Percentiles rank a stretch among this genome's conserved stretches.
Evolutionary conservation across 2,329 filamentous ascomycete genomes (phyloP).

Genomic region (Neonectria faginata): DNA sequence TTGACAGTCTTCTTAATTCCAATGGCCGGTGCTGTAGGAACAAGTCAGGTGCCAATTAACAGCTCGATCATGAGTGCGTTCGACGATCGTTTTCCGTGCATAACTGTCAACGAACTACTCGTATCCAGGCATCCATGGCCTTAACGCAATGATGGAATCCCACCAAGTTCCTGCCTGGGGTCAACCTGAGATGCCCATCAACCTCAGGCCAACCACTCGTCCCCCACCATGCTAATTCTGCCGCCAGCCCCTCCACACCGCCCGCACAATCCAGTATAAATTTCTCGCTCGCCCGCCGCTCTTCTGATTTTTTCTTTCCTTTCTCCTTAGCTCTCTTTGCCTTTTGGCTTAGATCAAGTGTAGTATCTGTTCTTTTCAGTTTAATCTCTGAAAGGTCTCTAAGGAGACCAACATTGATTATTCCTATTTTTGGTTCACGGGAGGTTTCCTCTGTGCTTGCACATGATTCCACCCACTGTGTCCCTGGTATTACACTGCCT

Average conservation of each 20-base stretch:
- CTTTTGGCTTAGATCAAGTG: slow-evolving; percentile 89
- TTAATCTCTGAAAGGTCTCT: slow-evolving; percentile 91
- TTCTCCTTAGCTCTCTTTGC: slow-evolving; percentile 59
- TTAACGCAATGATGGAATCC: not conserved
- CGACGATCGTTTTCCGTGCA: slow-evolving; percentile 1
- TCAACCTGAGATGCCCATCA: slow-evolving; percentile 1
- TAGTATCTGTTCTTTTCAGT: slow-evolving; percentile 98
- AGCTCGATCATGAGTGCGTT: not conserved
- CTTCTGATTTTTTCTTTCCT: slow-evolving; percentile 42
- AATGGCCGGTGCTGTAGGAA: not conserved
- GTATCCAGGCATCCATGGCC: not conserved
- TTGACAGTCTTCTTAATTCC: not conserved
- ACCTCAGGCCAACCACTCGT: slow-evolving; percentile 14
- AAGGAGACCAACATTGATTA: slow-evolving; percentile 82
- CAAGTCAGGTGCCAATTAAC: not conserved
- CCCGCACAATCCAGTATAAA: slow-evolving; percentile 40
- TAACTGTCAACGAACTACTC: not conserved
- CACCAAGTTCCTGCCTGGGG: not conserved
- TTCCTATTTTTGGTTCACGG: slow-evolving; percentile 68
- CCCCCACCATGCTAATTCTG: slow-evolving; percentile 40
- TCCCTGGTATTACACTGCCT: slow-evolving; percentile 58
- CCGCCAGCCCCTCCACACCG: slow-evolving; percentile 44
- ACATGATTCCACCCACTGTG: slow-evolving; percentile 52
- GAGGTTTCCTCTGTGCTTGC: slow-evolving; percentile 53
- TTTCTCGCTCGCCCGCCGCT: slow-evolving; percentile 13